Evolutionary conservation across 2,329 filamentous ascomycete genomes (phyloP), one percentile per base, ranked within the genome.

Genomic region (Ascochyta pisi): DNA sequence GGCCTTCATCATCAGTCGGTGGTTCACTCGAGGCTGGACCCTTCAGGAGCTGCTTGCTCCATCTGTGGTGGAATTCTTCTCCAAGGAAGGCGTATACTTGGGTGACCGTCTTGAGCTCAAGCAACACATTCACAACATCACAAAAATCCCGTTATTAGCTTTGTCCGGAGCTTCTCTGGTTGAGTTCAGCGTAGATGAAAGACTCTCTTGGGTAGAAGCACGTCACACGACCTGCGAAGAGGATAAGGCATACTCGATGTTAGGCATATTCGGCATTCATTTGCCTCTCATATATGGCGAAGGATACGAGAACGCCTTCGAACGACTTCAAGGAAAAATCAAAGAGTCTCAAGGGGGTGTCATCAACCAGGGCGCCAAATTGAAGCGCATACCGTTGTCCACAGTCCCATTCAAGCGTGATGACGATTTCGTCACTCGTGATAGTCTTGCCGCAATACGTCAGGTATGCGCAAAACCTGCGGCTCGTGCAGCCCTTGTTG

Each of bases 191-290:
- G 19, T 69, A 0, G 29, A 33, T 5, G 59, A 67, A 31, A 60
- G 61, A 15, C 33, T 69, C 2, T 54, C 55, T 4, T 70, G 68
- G 69, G 60, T 62, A 27, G 22, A n/a, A 12, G 38, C 44, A n/a
- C 69, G 72, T 1, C 27, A 61, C 10, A 70, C 71, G 0, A 69
- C 54, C 26, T 38, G 35, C 0, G 55, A 60, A 49, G 65, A 69
- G 45, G 62, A 67, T 4, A 23, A 38, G 3, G 61, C 54, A 0
- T 67, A 67, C 3, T 58, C 57, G 13, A 40, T 67, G 1, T 35
- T 67, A 1, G 64, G 62, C 2, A 56, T 65, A 2, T 54, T 65
- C 3, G 51, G 19, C n/a, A n/a, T 62, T 4, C 12, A 29, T 3
- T 6, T 57, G 19, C 44, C 54, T n/a, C 34, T 57, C 19, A 26